Base-by-base conservation (phyloP, 78 protist genomes). In the Anaeramoeba flamelloides region DNA sequence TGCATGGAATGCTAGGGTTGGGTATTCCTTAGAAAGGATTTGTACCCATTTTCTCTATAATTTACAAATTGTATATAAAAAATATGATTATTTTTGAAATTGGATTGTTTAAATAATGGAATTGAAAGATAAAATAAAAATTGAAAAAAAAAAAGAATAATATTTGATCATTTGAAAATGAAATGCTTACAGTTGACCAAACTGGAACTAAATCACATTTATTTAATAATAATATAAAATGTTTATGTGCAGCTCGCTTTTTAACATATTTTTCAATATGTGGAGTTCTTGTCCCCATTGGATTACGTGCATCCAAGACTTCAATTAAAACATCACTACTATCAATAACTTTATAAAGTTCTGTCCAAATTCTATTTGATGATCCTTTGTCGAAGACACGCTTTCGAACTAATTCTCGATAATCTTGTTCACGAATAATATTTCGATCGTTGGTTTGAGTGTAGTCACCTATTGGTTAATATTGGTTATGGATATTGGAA, bases 1-100 rank as follows among this genome's bases (percentile, higher is more conserved):
- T 0, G 99, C 97, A 79, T 97, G 98, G 90, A 96, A 97, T 31
- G 99, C 99, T 8, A 97, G 36, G 0, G 99, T 96, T 36, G 99
- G 98, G 40, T 85, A 86, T 79, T 96, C 98, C 1, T 81, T 37
- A 22, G 95, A 89, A 36, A 97, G 87, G 2, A 80, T 31, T 36
- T 83, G 40, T 17, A 94, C 89, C 96, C 96, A 93, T 22, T 90
- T 86, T 3, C 91, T 89, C 85, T 77, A 80, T 74, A 1, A n/a
- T n/a, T 36, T 22, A 39, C 32, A 17, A 36, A 37, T 22, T 33
- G 17, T 37, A 76, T 26, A 26, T 36, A 26, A 26, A 76, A 36
- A 33, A 26, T 36, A 17, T 22, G 17, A 33, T 76, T 22, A 22
- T 22, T 36, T 36, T 33, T 76, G 8, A 39, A 4, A 2, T 8